Conservation (phyloP, 2,329 filamentous ascomycete species). For the Coniochaeta ligniaria region DNA sequence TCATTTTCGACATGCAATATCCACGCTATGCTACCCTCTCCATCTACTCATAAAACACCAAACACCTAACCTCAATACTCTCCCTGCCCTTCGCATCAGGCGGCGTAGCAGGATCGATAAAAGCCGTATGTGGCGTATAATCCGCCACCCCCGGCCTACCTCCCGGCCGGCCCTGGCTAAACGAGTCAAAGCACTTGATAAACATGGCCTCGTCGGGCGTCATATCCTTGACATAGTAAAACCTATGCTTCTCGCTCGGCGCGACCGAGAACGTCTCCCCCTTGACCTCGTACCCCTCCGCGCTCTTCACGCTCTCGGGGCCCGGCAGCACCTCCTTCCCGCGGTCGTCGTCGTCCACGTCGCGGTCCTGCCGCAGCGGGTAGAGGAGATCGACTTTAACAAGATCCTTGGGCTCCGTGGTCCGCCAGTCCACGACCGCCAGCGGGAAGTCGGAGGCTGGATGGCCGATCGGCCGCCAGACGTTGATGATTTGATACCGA, state of each 20-base stretch:
- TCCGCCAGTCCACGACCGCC: constrained; percentile 58
- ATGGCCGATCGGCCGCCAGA: constrained; percentile 62
- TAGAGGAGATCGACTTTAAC: constrained; percentile 57
- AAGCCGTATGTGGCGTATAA: constrained; percentile 46
- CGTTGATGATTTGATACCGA: constrained; percentile 62
- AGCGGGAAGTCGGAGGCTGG: constrained; percentile 56
- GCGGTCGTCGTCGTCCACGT: constrained; percentile 37
- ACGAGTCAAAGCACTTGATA: constrained; percentile 48
- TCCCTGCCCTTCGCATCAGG: constrained; percentile 38
- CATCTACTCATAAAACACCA: constrained; percentile 50
- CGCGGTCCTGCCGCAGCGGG: constrained; percentile 32
- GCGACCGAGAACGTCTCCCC: constrained; percentile 56
- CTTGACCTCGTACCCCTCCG: constrained; percentile 53
- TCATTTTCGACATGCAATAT: neutral
- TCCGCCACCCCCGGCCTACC: constrained; percentile 35
- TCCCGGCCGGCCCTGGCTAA: constrained; percentile 24
- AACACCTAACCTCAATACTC: constrained; percentile 57
- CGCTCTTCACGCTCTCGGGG: constrained; percentile 33
- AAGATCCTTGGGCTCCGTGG: constrained; percentile 49
- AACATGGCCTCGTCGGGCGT: constrained; percentile 41
- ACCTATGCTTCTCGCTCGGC: constrained; percentile 49
- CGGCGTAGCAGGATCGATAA: constrained; percentile 46
- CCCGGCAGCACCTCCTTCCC: constrained; percentile 52
- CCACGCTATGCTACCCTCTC: neutral
- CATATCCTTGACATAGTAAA: constrained; percentile 65